Conservation (phyloP, 257 asterid genomes). For the Solanum chiquidenum region DNA sequence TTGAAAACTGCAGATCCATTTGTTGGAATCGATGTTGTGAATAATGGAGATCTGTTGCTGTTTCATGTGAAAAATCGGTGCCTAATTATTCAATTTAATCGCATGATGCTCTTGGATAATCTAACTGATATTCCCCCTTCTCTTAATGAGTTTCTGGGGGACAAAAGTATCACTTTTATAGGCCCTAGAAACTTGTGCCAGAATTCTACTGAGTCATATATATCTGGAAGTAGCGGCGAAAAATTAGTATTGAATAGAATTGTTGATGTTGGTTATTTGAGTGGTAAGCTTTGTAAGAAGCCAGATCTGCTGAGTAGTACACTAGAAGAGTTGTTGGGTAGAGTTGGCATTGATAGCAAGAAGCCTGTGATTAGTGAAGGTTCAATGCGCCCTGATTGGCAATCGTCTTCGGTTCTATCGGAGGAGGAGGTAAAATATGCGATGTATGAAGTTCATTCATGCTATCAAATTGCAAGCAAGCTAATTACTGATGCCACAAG, state of each 20-base stretch:
- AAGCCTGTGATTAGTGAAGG: background rate
- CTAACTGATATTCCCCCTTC: background rate
- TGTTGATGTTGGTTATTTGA: background rate
- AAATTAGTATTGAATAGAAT: background rate
- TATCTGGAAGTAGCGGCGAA: accelerated
- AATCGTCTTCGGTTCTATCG: background rate
- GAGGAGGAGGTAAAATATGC: background rate
- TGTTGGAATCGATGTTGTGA: background rate
- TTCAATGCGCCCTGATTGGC: background rate
- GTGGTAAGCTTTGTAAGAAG: background rate
- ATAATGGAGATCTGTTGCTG: background rate
- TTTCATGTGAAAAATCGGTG: background rate
- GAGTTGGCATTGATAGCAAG: background rate
- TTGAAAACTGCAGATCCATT: background rate
- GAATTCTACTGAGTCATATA: background rate
- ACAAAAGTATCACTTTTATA: background rate
- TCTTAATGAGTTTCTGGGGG: background rate
- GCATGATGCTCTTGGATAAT: background rate
- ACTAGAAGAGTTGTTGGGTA: background rate
- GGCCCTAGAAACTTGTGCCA: background rate
- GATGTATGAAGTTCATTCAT: background rate
- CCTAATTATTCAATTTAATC: background rate
- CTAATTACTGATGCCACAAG: background rate
- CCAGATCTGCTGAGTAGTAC: background rate
- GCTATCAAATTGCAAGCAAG: background rate